Evolutionary conservation across 179 eudicot genomes (phyloP).

Genomic region (Nepenthes alata): DNA sequence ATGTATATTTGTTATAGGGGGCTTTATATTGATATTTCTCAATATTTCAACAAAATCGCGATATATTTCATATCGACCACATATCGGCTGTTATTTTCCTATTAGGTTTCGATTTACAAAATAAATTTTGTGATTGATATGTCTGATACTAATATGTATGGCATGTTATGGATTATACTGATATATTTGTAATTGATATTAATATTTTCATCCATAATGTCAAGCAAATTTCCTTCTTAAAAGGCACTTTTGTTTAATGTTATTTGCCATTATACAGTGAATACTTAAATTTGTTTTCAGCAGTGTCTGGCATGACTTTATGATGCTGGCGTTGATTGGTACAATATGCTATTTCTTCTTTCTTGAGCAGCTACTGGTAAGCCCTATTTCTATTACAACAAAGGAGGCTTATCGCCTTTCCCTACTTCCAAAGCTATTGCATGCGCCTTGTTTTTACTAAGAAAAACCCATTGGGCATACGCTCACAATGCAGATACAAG

Average conservation of each 20-base stretch:
- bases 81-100: too few species aligned
- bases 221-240: neutral
- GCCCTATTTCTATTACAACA: constrained; percentile 4
- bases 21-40: too few species aligned
- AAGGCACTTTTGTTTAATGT: neutral
- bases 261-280: neutral
- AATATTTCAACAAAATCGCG: too few species aligned
- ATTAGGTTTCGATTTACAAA: too few species aligned
- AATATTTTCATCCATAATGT: neutral
- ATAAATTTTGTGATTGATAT: too few species aligned
- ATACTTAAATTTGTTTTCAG: neutral
- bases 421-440: neutral
- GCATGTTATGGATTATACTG: too few species aligned
- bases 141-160: too few species aligned
- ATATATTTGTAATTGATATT: too few species aligned
- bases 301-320: constrained; percentile 89
- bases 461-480: neutral
- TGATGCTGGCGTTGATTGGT: constrained; percentile 70
- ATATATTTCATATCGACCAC: too few species aligned
- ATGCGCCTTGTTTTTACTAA: neutral
- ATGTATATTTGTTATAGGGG: too few species aligned
- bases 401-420: neutral
- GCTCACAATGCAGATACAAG: constrained; percentile 32
- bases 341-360: constrained; percentile 87
- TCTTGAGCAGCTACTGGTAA: constrained; percentile 74